These are phyloP conservation scores for Talaromyces proteolyticus DNA, from an alignment of 495 filamentous ascomycete species.

Conservation along the genomic window DNA sequence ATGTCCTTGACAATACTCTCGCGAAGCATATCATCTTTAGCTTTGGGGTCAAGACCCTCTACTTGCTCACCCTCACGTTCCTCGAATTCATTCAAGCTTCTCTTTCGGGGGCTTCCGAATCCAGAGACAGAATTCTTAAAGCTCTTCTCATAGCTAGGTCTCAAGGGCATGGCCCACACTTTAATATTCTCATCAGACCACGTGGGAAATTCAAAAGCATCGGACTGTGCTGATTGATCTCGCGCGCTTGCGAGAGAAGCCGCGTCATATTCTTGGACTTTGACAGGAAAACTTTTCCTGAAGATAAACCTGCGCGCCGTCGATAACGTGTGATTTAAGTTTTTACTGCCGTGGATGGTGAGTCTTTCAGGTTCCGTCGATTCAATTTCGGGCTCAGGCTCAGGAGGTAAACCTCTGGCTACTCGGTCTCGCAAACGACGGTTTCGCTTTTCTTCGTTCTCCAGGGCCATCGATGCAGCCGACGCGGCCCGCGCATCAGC, in stretches of 20 bases:
- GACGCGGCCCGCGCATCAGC: constrained; percentile 53
- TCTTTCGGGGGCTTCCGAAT: constrained; percentile 46
- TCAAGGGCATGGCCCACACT: constrained; percentile 73
- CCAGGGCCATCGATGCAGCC: constrained; percentile 16
- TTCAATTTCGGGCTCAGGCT: constrained; percentile 4
- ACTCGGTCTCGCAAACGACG: not conserved
- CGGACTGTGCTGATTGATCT: constrained; percentile 12
- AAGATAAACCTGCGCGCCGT: constrained; percentile 87
- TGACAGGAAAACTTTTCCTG: constrained; percentile 68
- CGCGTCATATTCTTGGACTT: constrained; percentile 54
- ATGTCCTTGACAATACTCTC: constrained; percentile 64
- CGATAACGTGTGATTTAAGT: constrained; percentile 72
- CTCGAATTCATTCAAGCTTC: constrained; percentile 54
- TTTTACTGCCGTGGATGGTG: constrained; percentile 70
- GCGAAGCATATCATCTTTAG: constrained; percentile 42
- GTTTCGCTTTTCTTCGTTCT: constrained; percentile 22
- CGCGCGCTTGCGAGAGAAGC: constrained; percentile 23
- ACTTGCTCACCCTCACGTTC: constrained; percentile 13
- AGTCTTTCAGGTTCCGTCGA: constrained; percentile 25
- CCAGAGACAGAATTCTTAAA: constrained; percentile 5
- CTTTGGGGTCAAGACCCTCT: constrained; percentile 8
- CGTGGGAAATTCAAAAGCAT: constrained; percentile 49
- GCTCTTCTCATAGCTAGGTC: constrained; percentile 14
- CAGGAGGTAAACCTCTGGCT: not conserved
- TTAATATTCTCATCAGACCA: constrained; percentile 70